These are phyloP conservation scores for Boletus coffeatus DNA, from an alignment of 1,284 basidiomycete genomes.

Conservation along the genomic window DNA sequence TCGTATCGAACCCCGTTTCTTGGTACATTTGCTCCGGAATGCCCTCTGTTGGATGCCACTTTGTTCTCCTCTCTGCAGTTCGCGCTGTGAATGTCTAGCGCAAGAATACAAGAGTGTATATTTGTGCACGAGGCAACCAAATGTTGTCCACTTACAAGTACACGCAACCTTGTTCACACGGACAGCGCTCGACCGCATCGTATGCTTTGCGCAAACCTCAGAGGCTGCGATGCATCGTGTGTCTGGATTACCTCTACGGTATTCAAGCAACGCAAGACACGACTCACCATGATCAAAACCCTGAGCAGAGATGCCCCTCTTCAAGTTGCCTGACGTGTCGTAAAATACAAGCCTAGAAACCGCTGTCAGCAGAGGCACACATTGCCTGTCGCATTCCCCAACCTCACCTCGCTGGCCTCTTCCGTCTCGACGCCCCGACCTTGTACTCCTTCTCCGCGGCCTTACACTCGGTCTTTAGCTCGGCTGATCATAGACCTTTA, in stretches of 20 bases:
- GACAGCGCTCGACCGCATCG: constrained; percentile 59
- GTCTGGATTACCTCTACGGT: background rate
- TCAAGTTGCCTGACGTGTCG: constrained; percentile 57
- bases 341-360: constrained; percentile 72
- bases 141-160: constrained; percentile 46
- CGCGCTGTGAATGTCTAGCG: constrained; percentile 56
- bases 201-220: constrained; percentile 56
- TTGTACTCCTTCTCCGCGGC: constrained; percentile 74
- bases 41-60: constrained; percentile 57
- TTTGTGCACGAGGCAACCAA: background rate
- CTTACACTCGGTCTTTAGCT: constrained; percentile 87
- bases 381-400: background rate
- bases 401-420: constrained; percentile 74
- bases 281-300: constrained; percentile 76
- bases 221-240: constrained; percentile 1
- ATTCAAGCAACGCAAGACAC: background rate
- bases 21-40: constrained; percentile 33
- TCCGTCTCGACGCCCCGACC: constrained; percentile 50
- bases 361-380: background rate
- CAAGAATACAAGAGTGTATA: background rate
- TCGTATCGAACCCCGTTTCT: constrained; percentile 38
- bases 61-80: constrained; percentile 62
- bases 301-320: constrained; percentile 44
- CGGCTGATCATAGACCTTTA: constrained; percentile 28
- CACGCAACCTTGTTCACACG: constrained; percentile 69